phyloP scores from a whole-genome alignment of 768 basidiomycete genomes.

The Chalciporus sphaerocephalus region DNA sequence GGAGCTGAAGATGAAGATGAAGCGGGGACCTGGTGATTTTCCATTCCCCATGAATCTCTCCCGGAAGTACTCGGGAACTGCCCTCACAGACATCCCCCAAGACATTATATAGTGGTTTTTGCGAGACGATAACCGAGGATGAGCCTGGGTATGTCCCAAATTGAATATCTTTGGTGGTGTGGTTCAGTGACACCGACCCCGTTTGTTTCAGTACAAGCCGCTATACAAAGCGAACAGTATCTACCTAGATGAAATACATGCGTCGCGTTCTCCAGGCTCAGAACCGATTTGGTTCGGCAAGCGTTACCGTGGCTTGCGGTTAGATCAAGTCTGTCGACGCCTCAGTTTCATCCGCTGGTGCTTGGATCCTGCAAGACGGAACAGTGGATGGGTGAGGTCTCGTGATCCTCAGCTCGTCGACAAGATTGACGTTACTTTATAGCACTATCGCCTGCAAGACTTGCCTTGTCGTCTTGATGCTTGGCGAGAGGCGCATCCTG shows the following conservation, averaged over 20 bases:
- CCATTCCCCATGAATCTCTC: neutral
- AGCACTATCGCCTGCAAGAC: conserved; percentile 11
- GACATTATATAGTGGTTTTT: conserved; percentile 14
- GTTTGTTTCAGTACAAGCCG: conserved; percentile 7
- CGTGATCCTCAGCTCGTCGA: neutral
- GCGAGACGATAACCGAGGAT: neutral
- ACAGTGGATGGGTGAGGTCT: conserved; percentile 7
- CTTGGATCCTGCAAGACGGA: neutral
- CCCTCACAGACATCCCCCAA: conserved; percentile 15
- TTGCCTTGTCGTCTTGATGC: conserved; percentile 7
- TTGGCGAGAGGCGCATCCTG: conserved; percentile 11
- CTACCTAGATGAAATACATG: conserved; percentile 13
- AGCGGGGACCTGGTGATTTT: conserved; percentile 7
- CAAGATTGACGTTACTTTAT: neutral
- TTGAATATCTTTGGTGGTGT: neutral
- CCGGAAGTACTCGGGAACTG: neutral
- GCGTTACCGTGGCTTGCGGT: conserved; percentile 12
- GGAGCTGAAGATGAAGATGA: no score
- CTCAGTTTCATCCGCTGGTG: conserved; percentile 12
- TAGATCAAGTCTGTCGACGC: conserved; percentile 13
- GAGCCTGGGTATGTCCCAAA: conserved; percentile 6
- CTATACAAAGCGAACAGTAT: conserved; percentile 13
- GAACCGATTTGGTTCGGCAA: conserved; percentile 19
- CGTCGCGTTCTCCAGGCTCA: conserved; percentile 21
- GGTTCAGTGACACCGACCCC: neutral